These are phyloP conservation scores for Pseudoperonospora humuli DNA, from an alignment of 352 stramenopile genomes.

Conservation along the genomic window DNA sequence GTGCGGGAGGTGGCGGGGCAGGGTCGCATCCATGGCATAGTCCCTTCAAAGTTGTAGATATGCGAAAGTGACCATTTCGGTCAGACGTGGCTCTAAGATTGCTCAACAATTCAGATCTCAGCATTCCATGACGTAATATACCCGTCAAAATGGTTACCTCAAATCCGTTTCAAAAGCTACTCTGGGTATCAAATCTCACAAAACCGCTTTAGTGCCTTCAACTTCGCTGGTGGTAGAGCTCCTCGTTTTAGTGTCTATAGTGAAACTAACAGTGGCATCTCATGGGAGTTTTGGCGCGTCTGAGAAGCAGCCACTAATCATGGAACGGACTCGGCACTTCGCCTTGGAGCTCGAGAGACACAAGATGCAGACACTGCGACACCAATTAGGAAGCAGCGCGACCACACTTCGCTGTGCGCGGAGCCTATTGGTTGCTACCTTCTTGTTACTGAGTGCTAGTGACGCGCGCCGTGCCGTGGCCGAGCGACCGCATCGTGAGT, in stretches of 20 bases:
- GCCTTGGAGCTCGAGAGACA: slow-evolving; percentile 15
- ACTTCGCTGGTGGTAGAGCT: slow-evolving; percentile 8
- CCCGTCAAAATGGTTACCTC: no score
- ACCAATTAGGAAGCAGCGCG: background rate
- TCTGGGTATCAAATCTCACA: slow-evolving; percentile 9
- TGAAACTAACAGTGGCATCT: slow-evolving; percentile 20
- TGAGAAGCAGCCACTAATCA: slow-evolving; percentile 23
- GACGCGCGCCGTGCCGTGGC: slow-evolving; percentile 31
- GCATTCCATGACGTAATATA: no score
- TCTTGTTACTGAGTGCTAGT: slow-evolving; percentile 27
- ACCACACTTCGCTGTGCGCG: slow-evolving; percentile 11
- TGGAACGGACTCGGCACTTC: slow-evolving; percentile 16
- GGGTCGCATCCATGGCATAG: no score
- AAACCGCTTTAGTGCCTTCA: slow-evolving; percentile 12
- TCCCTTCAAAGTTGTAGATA: no score
- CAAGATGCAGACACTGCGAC: slow-evolving; percentile 16
- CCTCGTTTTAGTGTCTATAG: slow-evolving; percentile 5
- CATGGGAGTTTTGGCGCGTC: slow-evolving; percentile 22
- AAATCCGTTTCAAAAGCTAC: slow-evolving; percentile 7
- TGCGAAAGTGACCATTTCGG: no score
- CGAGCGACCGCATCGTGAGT: slow-evolving; percentile 27
- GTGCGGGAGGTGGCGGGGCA: no score
- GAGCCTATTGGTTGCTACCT: slow-evolving; percentile 15
- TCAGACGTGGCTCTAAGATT: no score
- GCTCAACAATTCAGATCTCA: no score